A percentile compares a stretch with the other conserved stretches of the same genome.
These are phyloP conservation scores for Fusarium citri DNA, from an alignment of 2,329 filamentous ascomycete species.

Conservation along the genomic window DNA sequence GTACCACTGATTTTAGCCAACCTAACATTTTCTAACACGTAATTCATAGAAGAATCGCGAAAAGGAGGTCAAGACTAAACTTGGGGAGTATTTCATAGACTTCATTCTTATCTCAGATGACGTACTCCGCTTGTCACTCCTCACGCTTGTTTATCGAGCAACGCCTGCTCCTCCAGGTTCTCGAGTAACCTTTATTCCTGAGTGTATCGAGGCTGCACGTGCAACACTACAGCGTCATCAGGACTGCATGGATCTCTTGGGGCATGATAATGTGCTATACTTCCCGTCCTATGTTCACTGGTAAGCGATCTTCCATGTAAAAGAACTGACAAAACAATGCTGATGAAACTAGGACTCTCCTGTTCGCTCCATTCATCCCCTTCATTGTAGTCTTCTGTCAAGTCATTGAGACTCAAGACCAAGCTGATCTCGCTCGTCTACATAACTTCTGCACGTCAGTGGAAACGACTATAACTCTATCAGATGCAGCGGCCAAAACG, in stretches of 20 bases:
- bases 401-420: constrained; percentile 59
- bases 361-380: constrained; percentile 64
- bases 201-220: constrained; percentile 57
- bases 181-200: constrained; percentile 53
- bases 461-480: constrained; percentile 58
- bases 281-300: constrained; percentile 57
- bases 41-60: constrained; percentile 30
- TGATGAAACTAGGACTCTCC: constrained; percentile 53
- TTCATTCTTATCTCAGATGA: constrained; percentile 55
- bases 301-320: constrained; percentile 43
- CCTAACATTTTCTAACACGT: constrained; percentile 2
- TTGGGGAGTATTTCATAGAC: constrained; percentile 50
- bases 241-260: constrained; percentile 55
- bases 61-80: constrained; percentile 38
- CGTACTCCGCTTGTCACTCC: constrained; percentile 55
- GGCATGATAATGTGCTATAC: constrained; percentile 52
- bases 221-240: constrained; percentile 56
- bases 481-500: constrained; percentile 64
- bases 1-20: neutral
- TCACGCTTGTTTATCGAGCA: constrained; percentile 59
- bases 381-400: constrained; percentile 66
- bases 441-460: constrained; percentile 64
- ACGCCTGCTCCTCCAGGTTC: constrained; percentile 47
- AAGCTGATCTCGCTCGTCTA: constrained; percentile 59
- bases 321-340: neutral